A percentile compares a stretch with the other conserved stretches of the same genome.
Conservation (phyloP, 805 yeast species). For the Sungouiella thailandica region DNA sequence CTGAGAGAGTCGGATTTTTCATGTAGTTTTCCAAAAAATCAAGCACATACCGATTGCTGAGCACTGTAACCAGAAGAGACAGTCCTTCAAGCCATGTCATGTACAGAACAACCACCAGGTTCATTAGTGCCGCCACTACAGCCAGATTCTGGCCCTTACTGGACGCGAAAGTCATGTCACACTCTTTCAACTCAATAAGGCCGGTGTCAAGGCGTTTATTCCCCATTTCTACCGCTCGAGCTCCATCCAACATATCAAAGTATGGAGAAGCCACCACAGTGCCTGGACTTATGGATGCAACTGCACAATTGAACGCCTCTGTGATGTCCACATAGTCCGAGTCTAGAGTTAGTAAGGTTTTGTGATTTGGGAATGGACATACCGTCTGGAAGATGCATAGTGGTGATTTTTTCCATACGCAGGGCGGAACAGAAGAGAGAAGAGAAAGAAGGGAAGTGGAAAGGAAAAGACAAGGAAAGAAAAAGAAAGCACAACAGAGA, state of each 20-base stretch:
- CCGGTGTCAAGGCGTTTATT: conserved; percentile 78
- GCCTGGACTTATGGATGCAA: conserved; percentile 28
- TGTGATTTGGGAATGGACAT: neutral
- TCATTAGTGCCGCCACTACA: conserved; percentile 48
- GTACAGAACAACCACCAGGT: conserved; percentile 47
- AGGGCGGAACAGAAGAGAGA: no score
- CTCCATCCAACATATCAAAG: conserved; percentile 74
- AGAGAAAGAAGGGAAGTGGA: no score
- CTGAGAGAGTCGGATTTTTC: neutral
- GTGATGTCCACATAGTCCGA: conserved; percentile 50
- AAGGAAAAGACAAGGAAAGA: no score
- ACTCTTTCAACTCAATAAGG: conserved; percentile 41
- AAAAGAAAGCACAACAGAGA: no score
- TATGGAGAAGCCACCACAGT: conserved; percentile 53
- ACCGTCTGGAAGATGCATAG: conserved; percentile 2
- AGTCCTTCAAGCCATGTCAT: conserved; percentile 75
- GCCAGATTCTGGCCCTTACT: conserved; percentile 29
- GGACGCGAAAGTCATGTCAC: conserved; percentile 46
- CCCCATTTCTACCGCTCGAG: conserved; percentile 78
- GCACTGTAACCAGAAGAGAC: conserved; percentile 69
- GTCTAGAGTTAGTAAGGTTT: neutral
- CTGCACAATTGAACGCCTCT: conserved; percentile 36
- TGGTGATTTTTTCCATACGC: no score
- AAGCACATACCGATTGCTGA: conserved; percentile 73
- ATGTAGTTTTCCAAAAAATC: conserved; percentile 42